phyloP scores from a whole-genome alignment of 169 alveolate species.

The Cryptosporidium tyzzeri region DNA sequence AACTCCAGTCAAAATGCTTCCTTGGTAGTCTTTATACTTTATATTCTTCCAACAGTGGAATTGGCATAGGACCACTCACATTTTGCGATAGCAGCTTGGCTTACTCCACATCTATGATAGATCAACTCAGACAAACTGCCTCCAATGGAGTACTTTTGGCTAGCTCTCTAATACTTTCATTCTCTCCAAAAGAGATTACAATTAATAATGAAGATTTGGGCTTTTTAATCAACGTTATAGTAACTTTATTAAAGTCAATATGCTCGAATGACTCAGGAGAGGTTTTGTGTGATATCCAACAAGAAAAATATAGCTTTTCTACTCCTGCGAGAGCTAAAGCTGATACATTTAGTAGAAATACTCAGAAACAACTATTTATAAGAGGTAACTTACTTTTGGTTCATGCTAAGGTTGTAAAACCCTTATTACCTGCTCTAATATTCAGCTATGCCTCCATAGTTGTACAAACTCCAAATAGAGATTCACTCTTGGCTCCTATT shows the following conservation, averaged over 20 bases:
- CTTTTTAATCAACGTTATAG: conserved; percentile 23
- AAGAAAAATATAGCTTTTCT: conserved; percentile 10
- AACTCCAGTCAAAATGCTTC: conserved; percentile 60
- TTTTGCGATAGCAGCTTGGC: conserved; percentile 50
- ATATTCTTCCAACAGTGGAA: conserved; percentile 28
- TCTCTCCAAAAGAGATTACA: conserved; percentile 53
- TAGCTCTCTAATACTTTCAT: conserved; percentile 43
- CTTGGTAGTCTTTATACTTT: conserved; percentile 65
- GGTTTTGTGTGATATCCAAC: not conserved
- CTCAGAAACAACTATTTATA: conserved; percentile 24
- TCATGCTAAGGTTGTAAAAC: conserved; percentile 68
- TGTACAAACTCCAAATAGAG: conserved; percentile 70
- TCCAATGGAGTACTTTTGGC: conserved; percentile 62
- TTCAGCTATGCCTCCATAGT: conserved; percentile 65
- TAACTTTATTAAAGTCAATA: conserved; percentile 52
- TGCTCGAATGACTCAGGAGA: conserved; percentile 65
- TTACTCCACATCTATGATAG: conserved; percentile 38
- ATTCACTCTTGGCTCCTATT: conserved; percentile 44
- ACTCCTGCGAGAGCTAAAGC: conserved; percentile 51
- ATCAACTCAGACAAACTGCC: conserved; percentile 71
- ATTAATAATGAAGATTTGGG: conserved; percentile 60
- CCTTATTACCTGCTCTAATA: conserved; percentile 32
- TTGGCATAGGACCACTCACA: conserved; percentile 5
- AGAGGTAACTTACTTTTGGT: conserved; percentile 62
- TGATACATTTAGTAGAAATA: not conserved